phyloP scores from a whole-genome alignment of 2,329 filamentous ascomycete genomes.

The Fusarium sp. region DNA sequence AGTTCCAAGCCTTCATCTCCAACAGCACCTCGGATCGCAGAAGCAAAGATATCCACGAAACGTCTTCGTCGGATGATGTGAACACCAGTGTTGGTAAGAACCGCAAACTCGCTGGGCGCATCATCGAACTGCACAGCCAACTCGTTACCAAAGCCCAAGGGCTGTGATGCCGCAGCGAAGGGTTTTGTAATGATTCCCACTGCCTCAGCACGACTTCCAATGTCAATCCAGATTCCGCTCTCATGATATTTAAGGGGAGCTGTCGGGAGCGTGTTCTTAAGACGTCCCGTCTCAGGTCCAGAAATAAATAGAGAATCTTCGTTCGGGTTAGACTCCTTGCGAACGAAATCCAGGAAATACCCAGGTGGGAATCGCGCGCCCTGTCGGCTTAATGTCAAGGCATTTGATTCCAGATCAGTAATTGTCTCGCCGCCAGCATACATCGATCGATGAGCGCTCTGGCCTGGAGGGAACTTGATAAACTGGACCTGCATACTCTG shows the following conservation, averaged over 20 bases:
- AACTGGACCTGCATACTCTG: conserved; percentile 98
- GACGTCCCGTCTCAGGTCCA: conserved; percentile 87
- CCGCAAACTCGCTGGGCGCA: conserved; percentile 83
- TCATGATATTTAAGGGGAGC: conserved; percentile 76
- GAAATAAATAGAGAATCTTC: conserved; percentile 83
- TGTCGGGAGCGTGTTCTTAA: conserved; percentile 70
- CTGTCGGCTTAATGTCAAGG: conserved; percentile 62
- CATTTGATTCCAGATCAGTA: conserved; percentile 62
- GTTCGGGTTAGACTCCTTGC: conserved; percentile 69
- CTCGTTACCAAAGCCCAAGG: conserved; percentile 91
- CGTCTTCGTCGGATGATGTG: conserved; percentile 86
- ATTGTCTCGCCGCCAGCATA: conserved; percentile 55
- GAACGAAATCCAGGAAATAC: conserved; percentile 88
- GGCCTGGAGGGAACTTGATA: conserved; percentile 87
- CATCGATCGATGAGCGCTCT: conserved; percentile 47
- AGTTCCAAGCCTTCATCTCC: conserved; percentile 84
- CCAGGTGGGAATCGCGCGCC: conserved; percentile 82
- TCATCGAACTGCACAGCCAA: conserved; percentile 95
- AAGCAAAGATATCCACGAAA: conserved; percentile 91
- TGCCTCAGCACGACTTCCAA: conserved; percentile 80
- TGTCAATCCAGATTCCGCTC: conserved; percentile 80
- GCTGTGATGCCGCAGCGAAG: conserved; percentile 75
- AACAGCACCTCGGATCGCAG: conserved; percentile 77
- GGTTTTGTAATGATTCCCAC: conserved; percentile 81
- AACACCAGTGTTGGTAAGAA: conserved; percentile 91